phyloP scores from a whole-genome alignment of 2,329 filamentous ascomycete genomes.

The Cryphonectria parasitica region DNA sequence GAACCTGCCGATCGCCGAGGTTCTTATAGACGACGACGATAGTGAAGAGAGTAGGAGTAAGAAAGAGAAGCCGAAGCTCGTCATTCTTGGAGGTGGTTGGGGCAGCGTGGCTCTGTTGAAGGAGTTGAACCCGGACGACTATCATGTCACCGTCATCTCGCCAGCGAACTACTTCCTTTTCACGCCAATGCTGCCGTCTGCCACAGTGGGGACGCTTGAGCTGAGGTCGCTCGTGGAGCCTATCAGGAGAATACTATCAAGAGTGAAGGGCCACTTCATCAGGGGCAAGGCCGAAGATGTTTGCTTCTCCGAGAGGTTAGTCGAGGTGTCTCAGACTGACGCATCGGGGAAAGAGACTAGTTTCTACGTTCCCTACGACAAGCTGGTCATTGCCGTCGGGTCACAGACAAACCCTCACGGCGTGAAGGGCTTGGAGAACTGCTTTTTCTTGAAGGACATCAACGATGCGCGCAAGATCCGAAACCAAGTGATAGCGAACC shows the following conservation, averaged over 20 bases:
- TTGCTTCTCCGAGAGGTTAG: constrained; percentile 86
- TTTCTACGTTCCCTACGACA: constrained; percentile 98
- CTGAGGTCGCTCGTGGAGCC: constrained; percentile 91
- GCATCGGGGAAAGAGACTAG: constrained; percentile 70
- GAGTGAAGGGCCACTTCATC: constrained; percentile 85
- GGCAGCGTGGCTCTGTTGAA: constrained; percentile 91
- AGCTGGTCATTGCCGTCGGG: constrained; percentile 89
- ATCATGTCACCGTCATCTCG: constrained; percentile 93
- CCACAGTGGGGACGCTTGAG: constrained; percentile 93
- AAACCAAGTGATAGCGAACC: constrained; percentile 84
- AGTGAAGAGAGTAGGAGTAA: constrained; percentile 67
- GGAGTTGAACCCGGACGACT: constrained; percentile 85
- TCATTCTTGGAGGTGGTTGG: constrained; percentile 94
- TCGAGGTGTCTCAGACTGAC: constrained; percentile 81
- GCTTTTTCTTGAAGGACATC: constrained; percentile 94
- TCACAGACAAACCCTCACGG: constrained; percentile 94
- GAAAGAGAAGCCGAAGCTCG: constrained; percentile 89
- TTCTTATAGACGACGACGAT: constrained; percentile 88
- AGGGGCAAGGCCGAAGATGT: constrained; percentile 86
- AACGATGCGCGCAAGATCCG: constrained; percentile 88
- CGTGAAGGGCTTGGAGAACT: constrained; percentile 91
- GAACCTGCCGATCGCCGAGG: constrained; percentile 89
- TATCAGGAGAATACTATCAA: constrained; percentile 79
- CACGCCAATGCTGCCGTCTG: constrained; percentile 96
- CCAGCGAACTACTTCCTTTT: constrained; percentile 97